Conservation (phyloP, 208 protist species). For the Trypanosomatidae sp. region DNA sequence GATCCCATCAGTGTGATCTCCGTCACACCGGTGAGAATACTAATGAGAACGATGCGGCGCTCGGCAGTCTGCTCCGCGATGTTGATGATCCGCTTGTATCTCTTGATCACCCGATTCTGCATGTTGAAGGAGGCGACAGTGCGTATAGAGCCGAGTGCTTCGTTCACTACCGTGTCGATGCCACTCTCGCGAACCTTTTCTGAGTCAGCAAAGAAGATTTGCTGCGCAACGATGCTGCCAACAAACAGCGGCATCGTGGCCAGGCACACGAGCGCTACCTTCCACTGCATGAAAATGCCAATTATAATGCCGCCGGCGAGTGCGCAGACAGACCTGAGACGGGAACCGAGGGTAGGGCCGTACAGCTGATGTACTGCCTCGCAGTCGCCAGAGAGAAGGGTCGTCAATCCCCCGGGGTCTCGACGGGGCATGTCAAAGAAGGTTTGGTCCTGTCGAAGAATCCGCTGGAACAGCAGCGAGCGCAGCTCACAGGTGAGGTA, state of each 20-base stretch:
- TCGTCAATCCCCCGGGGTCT: slow-evolving; percentile 59
- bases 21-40: slow-evolving; percentile 39
- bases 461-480: slow-evolving; percentile 58
- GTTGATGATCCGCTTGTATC: slow-evolving; percentile 31
- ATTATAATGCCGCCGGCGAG: slow-evolving; percentile 58
- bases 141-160: slow-evolving; percentile 67
- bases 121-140: slow-evolving; percentile 83
- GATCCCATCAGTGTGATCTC: slow-evolving; percentile 58
- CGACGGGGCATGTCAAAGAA: slow-evolving; percentile 85
- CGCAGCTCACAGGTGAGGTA: slow-evolving; percentile 68
- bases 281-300: slow-evolving; percentile 68
- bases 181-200: slow-evolving; percentile 33
- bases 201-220: slow-evolving; percentile 41
- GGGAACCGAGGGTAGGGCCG: slow-evolving; percentile 60
- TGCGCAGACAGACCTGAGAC: slow-evolving; percentile 51
- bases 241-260: slow-evolving; percentile 61
- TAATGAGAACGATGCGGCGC: slow-evolving; percentile 31
- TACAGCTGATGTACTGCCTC: slow-evolving; percentile 82
- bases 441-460: slow-evolving; percentile 82
- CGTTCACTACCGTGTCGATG: slow-evolving; percentile 64
- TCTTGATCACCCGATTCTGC: slow-evolving; percentile 29
- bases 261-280: slow-evolving; percentile 61
- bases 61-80: slow-evolving; percentile 22
- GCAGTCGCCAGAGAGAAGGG: slow-evolving; percentile 77
- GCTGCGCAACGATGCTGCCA: slow-evolving; percentile 36